phyloP scores from a whole-genome alignment of 2,329 filamentous ascomycete genomes.

The Aspergillus floridensis region DNA sequence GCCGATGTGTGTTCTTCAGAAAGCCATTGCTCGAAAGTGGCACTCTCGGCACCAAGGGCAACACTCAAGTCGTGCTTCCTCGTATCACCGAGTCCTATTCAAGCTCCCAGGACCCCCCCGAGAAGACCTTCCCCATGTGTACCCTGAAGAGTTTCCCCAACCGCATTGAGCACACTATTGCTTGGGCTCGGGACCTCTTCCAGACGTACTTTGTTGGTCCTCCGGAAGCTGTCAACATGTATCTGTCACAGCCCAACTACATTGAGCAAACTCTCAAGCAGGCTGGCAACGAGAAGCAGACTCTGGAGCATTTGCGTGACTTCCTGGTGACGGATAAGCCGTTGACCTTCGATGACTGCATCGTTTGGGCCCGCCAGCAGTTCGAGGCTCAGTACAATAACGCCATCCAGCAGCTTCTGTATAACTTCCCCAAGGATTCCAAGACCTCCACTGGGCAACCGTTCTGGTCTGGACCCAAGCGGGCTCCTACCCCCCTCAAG shows the following conservation, averaged over 20 bases:
- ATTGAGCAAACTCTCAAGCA: constrained; percentile 84
- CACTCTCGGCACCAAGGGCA: constrained; percentile 97
- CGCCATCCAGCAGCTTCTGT: constrained; percentile 88
- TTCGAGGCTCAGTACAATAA: constrained; percentile 98
- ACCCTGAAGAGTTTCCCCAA: constrained; percentile 97
- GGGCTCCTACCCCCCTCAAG: constrained; percentile 84
- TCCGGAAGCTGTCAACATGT: constrained; percentile 89
- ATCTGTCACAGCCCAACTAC: constrained; percentile 88
- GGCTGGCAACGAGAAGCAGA: constrained; percentile 91
- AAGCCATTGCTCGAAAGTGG: constrained; percentile 95
- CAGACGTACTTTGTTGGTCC: constrained; percentile 91
- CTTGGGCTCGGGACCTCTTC: constrained; percentile 95
- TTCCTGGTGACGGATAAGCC: constrained; percentile 91
- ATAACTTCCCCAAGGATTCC: constrained; percentile 96
- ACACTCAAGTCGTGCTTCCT: constrained; percentile 93
- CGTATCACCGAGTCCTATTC: constrained; percentile 95
- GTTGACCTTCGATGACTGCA: constrained; percentile 89
- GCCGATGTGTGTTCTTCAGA: constrained; percentile 96
- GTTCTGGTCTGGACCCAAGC: constrained; percentile 99
- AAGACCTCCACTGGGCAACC: constrained; percentile 81
- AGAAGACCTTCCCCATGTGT: constrained; percentile 99
- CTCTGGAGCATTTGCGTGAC: constrained; percentile 83
- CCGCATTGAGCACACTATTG: constrained; percentile 97
- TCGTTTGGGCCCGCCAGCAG: constrained; percentile 87
- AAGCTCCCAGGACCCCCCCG: constrained; percentile 91